Evolutionary conservation across 2,329 filamentous ascomycete species (phyloP).

Genomic region (Calonectria hawksworthii): DNA sequence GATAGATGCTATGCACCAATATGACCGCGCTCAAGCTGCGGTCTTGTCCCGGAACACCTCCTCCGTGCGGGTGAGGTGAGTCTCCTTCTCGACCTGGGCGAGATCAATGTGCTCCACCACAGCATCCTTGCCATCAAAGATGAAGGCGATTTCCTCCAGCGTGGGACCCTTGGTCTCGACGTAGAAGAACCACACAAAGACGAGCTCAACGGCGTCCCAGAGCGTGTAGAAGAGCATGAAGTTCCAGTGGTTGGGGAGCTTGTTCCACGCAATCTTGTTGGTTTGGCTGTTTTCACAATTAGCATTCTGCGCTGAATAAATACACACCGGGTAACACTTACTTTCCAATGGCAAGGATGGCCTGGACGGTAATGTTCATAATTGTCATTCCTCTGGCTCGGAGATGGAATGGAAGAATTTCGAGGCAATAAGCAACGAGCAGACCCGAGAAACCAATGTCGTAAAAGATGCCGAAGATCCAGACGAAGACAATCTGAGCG

Average conservation of each 20-base stretch:
- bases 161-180: slow-evolving; percentile 80
- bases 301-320: not conserved
- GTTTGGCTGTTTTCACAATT: slow-evolving; percentile 61
- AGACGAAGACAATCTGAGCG: slow-evolving; percentile 70
- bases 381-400: slow-evolving; percentile 73
- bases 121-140: slow-evolving; percentile 77
- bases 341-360: slow-evolving; percentile 72
- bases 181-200: slow-evolving; percentile 77
- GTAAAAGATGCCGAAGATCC: slow-evolving; percentile 72
- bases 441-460: slow-evolving; percentile 72
- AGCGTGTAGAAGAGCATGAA: slow-evolving; percentile 76
- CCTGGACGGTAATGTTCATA: slow-evolving; percentile 75
- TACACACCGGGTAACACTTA: slow-evolving; percentile 52
- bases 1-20: not conserved
- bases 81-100: slow-evolving; percentile 68
- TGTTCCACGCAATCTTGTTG: slow-evolving; percentile 74
- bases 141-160: slow-evolving; percentile 72
- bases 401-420: slow-evolving; percentile 70
- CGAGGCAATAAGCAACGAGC: slow-evolving; percentile 69
- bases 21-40: slow-evolving; percentile 18
- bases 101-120: slow-evolving; percentile 67
- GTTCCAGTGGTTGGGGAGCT: slow-evolving; percentile 72
- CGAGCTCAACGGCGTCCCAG: slow-evolving; percentile 72
- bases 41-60: slow-evolving; percentile 38
- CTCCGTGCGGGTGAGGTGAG: slow-evolving; percentile 45